Percentiles rank a stretch among this genome's conserved stretches.
Conservation (phyloP, 2,329 filamentous ascomycete species). For the Cercospora zeina region DNA sequence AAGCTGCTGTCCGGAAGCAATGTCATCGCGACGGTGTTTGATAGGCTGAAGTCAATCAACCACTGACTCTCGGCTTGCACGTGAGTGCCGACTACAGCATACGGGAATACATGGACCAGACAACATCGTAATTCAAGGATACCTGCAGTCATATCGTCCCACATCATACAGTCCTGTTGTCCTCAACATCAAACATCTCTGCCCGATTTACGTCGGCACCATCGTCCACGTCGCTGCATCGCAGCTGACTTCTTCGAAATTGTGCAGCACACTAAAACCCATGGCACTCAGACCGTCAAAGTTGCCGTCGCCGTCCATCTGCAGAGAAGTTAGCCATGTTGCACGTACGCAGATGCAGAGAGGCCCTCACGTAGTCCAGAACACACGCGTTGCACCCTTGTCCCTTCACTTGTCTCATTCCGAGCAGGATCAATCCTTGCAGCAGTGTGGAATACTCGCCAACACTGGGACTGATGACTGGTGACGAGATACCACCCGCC, state of each 20-base stretch:
- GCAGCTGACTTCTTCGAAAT: slow-evolving; percentile 77
- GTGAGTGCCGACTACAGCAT: slow-evolving; percentile 2
- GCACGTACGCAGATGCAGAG: neutral
- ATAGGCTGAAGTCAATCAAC: too few relatives aligned
- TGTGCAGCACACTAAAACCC: slow-evolving; percentile 77
- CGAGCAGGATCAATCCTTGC: slow-evolving; percentile 77
- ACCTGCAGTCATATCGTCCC: neutral
- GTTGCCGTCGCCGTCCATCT: slow-evolving; percentile 71
- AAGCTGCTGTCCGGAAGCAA: slow-evolving; percentile 12
- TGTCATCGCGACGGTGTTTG: slow-evolving; percentile 10
- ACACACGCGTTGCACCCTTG: slow-evolving; percentile 72
- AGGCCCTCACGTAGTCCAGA: slow-evolving; percentile 71
- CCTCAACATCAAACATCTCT: neutral
- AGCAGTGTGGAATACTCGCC: slow-evolving; percentile 70
- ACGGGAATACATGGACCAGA: neutral
- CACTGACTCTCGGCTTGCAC: neutral
- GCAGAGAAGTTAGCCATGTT: slow-evolving; percentile 33
- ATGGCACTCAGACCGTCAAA: slow-evolving; percentile 73
- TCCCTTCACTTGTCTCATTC: slow-evolving; percentile 77
- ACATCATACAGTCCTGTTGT: slow-evolving; percentile 2
- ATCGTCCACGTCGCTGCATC: slow-evolving; percentile 62
- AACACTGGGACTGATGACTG: slow-evolving; percentile 68
- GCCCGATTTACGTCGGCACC: slow-evolving; percentile 29
- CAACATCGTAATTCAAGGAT: too few relatives aligned
- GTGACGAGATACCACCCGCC: slow-evolving; percentile 76